Evolutionary conservation across 2,329 filamentous ascomycete genomes (phyloP), one percentile per base, ranked within the genome.

Genomic region (Orbilia quercus): DNA sequence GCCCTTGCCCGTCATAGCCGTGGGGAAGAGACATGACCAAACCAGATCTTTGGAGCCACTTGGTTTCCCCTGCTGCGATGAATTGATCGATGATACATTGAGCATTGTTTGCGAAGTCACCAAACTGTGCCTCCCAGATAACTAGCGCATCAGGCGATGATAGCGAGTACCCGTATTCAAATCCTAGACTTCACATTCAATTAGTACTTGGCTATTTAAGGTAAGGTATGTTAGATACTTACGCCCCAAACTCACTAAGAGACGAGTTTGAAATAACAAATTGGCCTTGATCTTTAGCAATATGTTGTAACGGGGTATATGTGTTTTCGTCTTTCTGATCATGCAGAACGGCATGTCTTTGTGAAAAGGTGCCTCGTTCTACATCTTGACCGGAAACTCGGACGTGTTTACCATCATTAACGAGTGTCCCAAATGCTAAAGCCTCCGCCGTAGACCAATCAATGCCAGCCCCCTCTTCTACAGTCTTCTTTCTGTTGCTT

Each of bases 1-100:
- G 95, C 76, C 95, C 95, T 84, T 99, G 95, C 59, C 95, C 95
- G 81, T 99, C 95, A 81, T 98, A 99, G 78, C 95, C 95, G 83
- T 99, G 95, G 62, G 95, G 95, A 66, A 99, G 86, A 75, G 92
- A 97, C 87, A 98, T 90, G 78, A 99, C 92, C 55, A 99, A 88
- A 79, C 95, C 95, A 62, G 93, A 96, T 82, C 95, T 90, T 85
- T 99, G 95, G 83, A 98, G 90, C 95, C 95, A 99, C 84, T 99
- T 99, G 76, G 91, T 89, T 84, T 99, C 95, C 80, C 95, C 95
- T 75, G 95, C 97, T 55, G 95, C 94, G 78, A 99, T 90, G 83
- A 99, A 99, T 83, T 99, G 95, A 82, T 99, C 95, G 80, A 99
- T 96, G 82, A 99, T 96, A 81, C 92, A 96, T 83, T 99, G 95